Conservation (phyloP, 2,329 filamentous ascomycete species). For the Fusarium longipes region DNA sequence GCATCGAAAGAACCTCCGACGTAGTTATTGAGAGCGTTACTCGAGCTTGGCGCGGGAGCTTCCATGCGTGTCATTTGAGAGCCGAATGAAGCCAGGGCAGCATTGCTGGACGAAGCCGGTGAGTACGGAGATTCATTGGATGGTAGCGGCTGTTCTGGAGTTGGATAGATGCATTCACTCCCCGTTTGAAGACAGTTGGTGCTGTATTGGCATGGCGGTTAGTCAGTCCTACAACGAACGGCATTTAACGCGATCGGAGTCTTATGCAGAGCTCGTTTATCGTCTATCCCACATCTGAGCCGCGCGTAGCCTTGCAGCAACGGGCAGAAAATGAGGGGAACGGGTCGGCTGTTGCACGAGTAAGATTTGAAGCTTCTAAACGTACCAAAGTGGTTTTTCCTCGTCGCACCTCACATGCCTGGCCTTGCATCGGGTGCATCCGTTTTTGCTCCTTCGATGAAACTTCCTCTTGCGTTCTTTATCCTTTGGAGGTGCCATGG, state of each 20-base stretch:
- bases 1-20: constrained; percentile 49
- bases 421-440: constrained; percentile 53
- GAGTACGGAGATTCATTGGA: constrained; percentile 43
- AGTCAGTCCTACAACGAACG: constrained; percentile 30
- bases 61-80: constrained; percentile 33
- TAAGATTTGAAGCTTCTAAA: constrained; percentile 29
- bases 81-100: constrained; percentile 17
- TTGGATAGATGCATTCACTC: constrained; percentile 55
- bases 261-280: constrained; percentile 43
- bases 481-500: constrained; percentile 52
- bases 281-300: constrained; percentile 32
- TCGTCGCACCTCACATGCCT: constrained; percentile 61
- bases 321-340: constrained; percentile 28
- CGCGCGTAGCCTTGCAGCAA: constrained; percentile 40
- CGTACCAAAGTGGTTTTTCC: constrained; percentile 59
- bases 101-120: constrained; percentile 32
- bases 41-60: constrained; percentile 31
- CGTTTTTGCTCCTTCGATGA: constrained; percentile 53
- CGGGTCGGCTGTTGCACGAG: constrained; percentile 21
- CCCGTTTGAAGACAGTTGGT: constrained; percentile 60
- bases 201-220: constrained; percentile 47
- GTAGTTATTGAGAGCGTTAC: constrained; percentile 45
- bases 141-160: constrained; percentile 41
- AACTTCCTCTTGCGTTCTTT: constrained; percentile 54
- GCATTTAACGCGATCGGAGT: constrained; percentile 14